phyloP scores from a whole-genome alignment of 768 basidiomycete species.

The Lactifluus subvellereus region DNA sequence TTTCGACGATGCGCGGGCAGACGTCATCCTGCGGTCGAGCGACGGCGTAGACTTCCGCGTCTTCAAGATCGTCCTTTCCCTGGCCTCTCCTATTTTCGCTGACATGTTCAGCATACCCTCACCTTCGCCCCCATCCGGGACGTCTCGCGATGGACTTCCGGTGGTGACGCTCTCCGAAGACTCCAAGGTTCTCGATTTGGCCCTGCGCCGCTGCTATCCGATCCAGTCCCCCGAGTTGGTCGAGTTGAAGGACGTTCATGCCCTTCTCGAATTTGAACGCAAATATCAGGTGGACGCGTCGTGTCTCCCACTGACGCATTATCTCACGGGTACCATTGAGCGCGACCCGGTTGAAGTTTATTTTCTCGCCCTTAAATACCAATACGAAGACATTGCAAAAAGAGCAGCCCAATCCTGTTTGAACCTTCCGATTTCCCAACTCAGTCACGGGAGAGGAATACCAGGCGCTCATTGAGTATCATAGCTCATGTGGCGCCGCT shows the following conservation, averaged over 20 bases:
- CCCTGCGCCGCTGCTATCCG: constrained; percentile 18
- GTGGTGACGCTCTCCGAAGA: constrained; percentile 5
- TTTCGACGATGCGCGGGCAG: constrained; percentile 7
- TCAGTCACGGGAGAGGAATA: constrained; percentile 9
- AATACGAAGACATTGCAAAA: neutral
- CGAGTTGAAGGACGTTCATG: neutral
- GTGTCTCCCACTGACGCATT: neutral
- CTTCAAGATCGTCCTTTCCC: constrained; percentile 10
- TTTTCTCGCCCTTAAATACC: neutral
- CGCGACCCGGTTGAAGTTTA: constrained; percentile 17
- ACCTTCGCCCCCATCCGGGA: neutral
- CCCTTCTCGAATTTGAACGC: constrained; percentile 11
- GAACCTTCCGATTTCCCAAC: neutral
- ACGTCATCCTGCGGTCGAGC: constrained; percentile 9
- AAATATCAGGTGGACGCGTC: constrained; percentile 17
- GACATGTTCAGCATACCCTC: constrained; percentile 10
- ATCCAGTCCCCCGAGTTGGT: neutral
- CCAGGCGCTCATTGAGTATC: constrained; percentile 5
- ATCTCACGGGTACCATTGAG: neutral
- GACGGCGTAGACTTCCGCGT: constrained; percentile 12
- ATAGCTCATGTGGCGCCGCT: constrained; percentile 1
- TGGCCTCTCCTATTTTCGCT: constrained; percentile 9
- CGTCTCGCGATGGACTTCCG: neutral
- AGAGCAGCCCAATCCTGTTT: neutral
- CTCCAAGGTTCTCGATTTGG: constrained; percentile 5